Evolutionary conservation across 2,329 filamentous ascomycete genomes (phyloP), one percentile per base, ranked within the genome.

Genomic region (Didymellaceae sp.): DNA sequence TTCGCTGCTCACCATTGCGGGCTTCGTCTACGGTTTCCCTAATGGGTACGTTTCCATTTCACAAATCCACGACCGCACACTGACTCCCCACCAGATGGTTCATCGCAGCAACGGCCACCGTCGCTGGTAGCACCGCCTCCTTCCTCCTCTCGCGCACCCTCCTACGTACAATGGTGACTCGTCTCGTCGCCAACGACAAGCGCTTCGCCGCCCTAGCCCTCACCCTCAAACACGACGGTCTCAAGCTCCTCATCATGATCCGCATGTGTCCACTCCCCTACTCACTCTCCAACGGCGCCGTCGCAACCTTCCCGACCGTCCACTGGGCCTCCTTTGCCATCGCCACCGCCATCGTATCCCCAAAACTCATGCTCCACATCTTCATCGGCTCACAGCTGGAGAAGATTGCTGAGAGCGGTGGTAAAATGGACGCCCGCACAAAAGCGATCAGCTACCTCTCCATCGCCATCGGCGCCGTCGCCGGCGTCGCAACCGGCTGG

Each of bases 231-330:
- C 87, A 90, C 66, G 94, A 99, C 66, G 94, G 94, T 1, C 74
- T 99, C 42, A 89, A 91, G 65, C 86, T 97, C 45, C 81, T 99
- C 35, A 87, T 90, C 56, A 95, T 94, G 82, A 94, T 99, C 62
- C 85, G 94, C 22, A 82, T 97, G 58, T 97, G 93, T 66, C 94
- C 94, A 2, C 72, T 99, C 53, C 94, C 94, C 11, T 99, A 96
- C 72, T 94, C 89, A 43, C 78, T 97, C 61, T 92, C 89, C 68
- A 99, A 99, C 70, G 94, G 91, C 41, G 96, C 96, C 54, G 84
- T 99, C 46, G 91, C 91, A 22, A 97, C 94, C 1, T 92, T 99
- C 55, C 92, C 92, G 2, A 96, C 89, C 24, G 90, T 99, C 25
- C 82, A 86, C 18, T 89, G 89, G 31, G 72, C 82, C 53, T 83